These are phyloP conservation scores for Gnaphalium uliginosum DNA, from an alignment of 129 eudicot species.

Conservation along the genomic window DNA sequence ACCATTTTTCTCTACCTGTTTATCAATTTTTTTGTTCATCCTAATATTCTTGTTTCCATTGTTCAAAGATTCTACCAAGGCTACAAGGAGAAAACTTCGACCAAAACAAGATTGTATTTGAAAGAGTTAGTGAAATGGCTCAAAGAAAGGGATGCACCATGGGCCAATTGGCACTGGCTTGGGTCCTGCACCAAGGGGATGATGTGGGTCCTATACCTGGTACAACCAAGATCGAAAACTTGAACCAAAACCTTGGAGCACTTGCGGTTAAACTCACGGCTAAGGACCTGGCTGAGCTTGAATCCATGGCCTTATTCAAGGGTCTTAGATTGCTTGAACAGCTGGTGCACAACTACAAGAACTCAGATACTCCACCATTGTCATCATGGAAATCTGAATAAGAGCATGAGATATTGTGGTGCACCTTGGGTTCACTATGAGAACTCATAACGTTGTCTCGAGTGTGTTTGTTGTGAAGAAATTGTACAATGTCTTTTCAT, in stretches of 20 bases:
- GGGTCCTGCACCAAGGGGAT: constrained; percentile 63
- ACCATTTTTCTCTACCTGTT: not conserved
- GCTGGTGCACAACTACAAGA: not conserved
- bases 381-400: not conserved
- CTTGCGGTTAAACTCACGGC: not conserved
- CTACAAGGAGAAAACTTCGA: constrained; percentile 48
- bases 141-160: constrained; percentile 42
- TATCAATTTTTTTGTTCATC: not conserved
- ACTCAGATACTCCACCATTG: not conserved
- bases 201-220: constrained; percentile 53
- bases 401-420: not conserved
- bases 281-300: not conserved
- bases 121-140: constrained; percentile 41
- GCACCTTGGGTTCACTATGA: too few relatives aligned
- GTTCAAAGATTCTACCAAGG: constrained; percentile 44
- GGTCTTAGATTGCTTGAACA: not conserved
- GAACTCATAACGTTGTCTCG: too few relatives aligned
- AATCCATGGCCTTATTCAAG: not conserved
- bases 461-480: too few relatives aligned
- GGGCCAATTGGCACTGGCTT: constrained; percentile 58
- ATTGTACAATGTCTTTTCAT: too few relatives aligned
- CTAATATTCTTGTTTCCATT: not conserved
- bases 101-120: constrained; percentile 42
- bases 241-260: not conserved
- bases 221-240: constrained; percentile 26